These are phyloP conservation scores for Quillaja saponaria DNA, from an alignment of 306 rosid genomes.

Conservation along the genomic window DNA sequence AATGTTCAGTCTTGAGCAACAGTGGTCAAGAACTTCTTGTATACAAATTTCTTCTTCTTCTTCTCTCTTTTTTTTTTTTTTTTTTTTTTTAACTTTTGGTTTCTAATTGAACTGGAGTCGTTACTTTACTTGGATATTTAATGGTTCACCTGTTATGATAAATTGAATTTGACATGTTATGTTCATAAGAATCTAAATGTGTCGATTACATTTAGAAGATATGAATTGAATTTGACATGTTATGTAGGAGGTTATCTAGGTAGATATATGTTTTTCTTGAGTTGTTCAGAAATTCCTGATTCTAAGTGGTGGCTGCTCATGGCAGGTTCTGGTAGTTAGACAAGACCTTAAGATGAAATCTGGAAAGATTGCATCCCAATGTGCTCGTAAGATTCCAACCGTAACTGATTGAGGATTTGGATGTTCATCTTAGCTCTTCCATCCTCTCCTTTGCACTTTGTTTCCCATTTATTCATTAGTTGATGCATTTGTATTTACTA, in stretches of 20 bases:
- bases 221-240: no score
- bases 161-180: neutral
- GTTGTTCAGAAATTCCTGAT: slow-evolving; percentile 27
- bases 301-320: slow-evolving; percentile 24
- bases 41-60: no score
- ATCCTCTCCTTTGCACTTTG: slow-evolving; percentile 14
- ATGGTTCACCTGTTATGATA: slow-evolving; percentile 13
- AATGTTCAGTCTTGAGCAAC: no score
- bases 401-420: neutral
- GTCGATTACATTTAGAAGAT: neutral
- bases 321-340: slow-evolving; percentile 81
- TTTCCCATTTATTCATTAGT: neutral
- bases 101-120: slow-evolving; percentile 8
- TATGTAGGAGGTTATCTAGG: neutral
- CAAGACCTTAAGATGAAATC: slow-evolving; percentile 89
- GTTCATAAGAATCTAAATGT: neutral
- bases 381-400: slow-evolving; percentile 77
- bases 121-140: slow-evolving; percentile 1
- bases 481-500: slow-evolving; percentile 25
- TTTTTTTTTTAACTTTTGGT: slow-evolving; percentile 15
- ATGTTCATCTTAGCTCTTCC: slow-evolving; percentile 14
- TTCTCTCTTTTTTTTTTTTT: no score
- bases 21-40: no score
- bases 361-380: slow-evolving; percentile 95
- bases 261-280: slow-evolving; percentile 2